Evolutionary conservation across 2,329 filamentous ascomycete species (phyloP).

Genomic region (Penicillium corylophilum): DNA sequence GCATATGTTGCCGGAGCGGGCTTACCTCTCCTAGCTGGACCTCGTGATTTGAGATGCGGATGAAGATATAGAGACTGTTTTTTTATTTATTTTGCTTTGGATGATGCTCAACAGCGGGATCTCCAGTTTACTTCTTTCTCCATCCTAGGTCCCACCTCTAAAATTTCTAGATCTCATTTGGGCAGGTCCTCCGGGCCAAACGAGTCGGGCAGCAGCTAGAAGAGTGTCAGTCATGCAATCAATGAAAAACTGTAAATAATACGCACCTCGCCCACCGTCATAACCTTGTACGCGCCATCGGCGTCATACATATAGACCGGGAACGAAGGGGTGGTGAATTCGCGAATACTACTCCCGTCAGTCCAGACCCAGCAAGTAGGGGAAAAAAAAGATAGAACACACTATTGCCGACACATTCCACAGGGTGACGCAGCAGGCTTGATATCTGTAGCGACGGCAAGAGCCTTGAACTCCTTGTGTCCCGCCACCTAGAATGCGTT

Average conservation of each 20-base stretch:
- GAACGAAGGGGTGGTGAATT: slow-evolving; percentile 67
- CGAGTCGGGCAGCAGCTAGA: slow-evolving; percentile 65
- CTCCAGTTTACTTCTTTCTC: slow-evolving; percentile 1
- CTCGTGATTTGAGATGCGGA: neutral
- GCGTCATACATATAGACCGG: slow-evolving; percentile 94
- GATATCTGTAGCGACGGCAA: slow-evolving; percentile 84
- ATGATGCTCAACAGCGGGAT: neutral
- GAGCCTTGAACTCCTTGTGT: slow-evolving; percentile 65
- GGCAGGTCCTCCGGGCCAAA: slow-evolving; percentile 64
- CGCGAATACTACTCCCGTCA: slow-evolving; percentile 56
- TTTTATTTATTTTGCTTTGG: neutral
- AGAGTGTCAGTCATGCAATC: slow-evolving; percentile 1
- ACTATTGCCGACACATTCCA: slow-evolving; percentile 96
- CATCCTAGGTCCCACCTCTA: slow-evolving; percentile 1
- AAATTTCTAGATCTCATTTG: neutral
- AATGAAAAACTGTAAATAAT: neutral
- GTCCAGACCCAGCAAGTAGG: neutral
- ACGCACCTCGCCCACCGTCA: slow-evolving; percentile 42
- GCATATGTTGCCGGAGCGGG: slow-evolving; percentile 7
- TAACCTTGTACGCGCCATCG: slow-evolving; percentile 59
- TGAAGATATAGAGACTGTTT: slow-evolving; percentile 1
- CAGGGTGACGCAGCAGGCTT: slow-evolving; percentile 69
- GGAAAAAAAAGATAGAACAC: slow-evolving; percentile 10
- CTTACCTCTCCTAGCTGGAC: neutral
- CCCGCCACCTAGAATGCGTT: slow-evolving; percentile 38